Percentiles rank a stretch among this genome's conserved stretches.
phyloP scores from a whole-genome alignment of 2,329 filamentous ascomycete species.

The Rasamsonia emersonii region DNA sequence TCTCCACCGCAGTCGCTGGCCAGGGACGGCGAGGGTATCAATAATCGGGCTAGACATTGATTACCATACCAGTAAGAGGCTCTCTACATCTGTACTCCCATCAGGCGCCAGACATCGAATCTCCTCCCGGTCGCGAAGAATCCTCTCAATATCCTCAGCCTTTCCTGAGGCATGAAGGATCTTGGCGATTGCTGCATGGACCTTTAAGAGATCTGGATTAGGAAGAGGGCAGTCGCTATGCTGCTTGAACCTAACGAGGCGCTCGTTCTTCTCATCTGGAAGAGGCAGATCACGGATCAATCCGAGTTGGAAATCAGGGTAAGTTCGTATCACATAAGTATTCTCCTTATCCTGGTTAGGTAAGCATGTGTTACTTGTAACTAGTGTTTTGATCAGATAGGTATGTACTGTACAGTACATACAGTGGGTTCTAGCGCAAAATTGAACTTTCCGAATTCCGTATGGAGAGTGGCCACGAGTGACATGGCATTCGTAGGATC shows the following conservation, averaged over 20 bases:
- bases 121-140: background rate
- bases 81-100: background rate
- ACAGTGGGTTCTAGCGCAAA: constrained; percentile 1
- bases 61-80: background rate
- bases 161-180: background rate
- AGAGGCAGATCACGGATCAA: background rate
- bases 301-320: background rate
- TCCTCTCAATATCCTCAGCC: constrained; percentile 1
- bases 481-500: constrained; percentile 1
- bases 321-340: background rate
- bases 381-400: constrained; percentile 1
- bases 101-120: constrained; percentile 1
- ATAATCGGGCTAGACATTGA: too few species aligned
- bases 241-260: background rate
- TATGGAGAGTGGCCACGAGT: background rate
- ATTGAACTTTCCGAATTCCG: background rate
- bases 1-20: too few species aligned
- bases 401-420: too few species aligned
- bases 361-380: background rate
- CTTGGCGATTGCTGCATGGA: constrained; percentile 1
- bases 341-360: background rate
- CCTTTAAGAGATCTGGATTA: background rate
- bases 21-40: too few species aligned
- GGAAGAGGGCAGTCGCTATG: constrained; percentile 1
- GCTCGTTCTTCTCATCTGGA: background rate